Base-by-base conservation (phyloP, 139 green algal species). In the Ettlia oleoabundans region DNA sequence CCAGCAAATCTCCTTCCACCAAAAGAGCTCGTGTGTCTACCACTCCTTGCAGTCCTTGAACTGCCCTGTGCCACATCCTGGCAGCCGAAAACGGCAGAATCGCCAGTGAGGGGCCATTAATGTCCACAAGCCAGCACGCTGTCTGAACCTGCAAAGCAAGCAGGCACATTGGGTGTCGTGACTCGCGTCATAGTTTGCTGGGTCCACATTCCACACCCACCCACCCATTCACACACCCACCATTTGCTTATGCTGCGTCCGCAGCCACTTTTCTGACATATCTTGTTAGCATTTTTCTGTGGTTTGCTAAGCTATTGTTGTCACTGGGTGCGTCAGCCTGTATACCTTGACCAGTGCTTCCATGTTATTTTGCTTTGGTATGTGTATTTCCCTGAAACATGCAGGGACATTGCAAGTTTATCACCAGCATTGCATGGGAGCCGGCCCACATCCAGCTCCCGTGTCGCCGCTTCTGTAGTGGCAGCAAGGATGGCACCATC, bases 381-480 rank as follows among this genome's bases (percentile, higher is more conserved):
- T 77, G 79, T 75, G 80, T 76, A 30, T 47, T 70, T 32, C n/a
- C 3, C 33, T 38, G 47, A 19, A 32, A 21, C 3, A 32, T 38
- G 37, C 81, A 91, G 81, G 97, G 92, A 4, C 97, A 99, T 85
- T 90, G 87, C n/a, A 98, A 99, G 86, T 98, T 92, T 86, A 94
- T 99, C 62, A 98, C 92, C 7, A 90, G 83, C 2, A 47, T 99
- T 28, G 86, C 94, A 4, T 99, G 97, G 97, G 94, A 99, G 90
- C 97, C 97, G 0, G 94, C 94, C 0, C 97, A 99, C 84, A 83
- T 93, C 47, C 87, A 86, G 21, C 84, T 93, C 32, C 97, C 97
- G 30, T 82, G 81, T 40, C 81, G 84, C 9, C 88, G 92, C 24
- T 94, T 99, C 73, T 93, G 83, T 28, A 96, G 80, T 30, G 94